Conservation (phyloP, 768 basidiomycete genomes). For the Leccinellum luteum region DNA sequence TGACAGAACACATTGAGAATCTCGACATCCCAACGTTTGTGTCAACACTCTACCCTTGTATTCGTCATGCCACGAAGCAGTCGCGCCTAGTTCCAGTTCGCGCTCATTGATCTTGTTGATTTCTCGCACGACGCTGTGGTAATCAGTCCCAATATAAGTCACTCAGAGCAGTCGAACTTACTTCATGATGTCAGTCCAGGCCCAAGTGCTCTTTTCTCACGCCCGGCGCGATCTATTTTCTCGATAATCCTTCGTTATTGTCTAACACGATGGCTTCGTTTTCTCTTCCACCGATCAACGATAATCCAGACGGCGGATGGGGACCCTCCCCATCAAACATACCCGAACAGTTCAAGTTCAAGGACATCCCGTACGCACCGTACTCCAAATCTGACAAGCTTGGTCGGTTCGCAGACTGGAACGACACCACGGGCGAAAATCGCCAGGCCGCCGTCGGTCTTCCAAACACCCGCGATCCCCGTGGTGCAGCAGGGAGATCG, state of each 20-base stretch:
- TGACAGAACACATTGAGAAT: conserved; percentile 23
- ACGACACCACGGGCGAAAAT: conserved; percentile 66
- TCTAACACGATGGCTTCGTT: conserved; percentile 66
- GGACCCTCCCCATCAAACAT: conserved; percentile 80
- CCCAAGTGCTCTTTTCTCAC: conserved; percentile 22
- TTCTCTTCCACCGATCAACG: conserved; percentile 81
- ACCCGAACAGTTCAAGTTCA: conserved; percentile 93
- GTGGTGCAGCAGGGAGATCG: conserved; percentile 53
- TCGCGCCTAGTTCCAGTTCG: conserved; percentile 76
- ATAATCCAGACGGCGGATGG: conserved; percentile 94
- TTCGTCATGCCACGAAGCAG: conserved; percentile 92
- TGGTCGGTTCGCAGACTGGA: conserved; percentile 97
- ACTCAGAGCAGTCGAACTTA: conserved; percentile 35
- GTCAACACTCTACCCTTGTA: conserved; percentile 61
- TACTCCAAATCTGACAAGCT: conserved; percentile 99
- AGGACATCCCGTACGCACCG: conserved; percentile 97
- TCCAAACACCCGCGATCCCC: conserved; percentile 45
- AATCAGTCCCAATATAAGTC: conserved; percentile 5
- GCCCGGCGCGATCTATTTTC: conserved; percentile 13
- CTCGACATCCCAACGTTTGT: background rate
- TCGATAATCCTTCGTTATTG: conserved; percentile 13
- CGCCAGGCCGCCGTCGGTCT: conserved; percentile 54
- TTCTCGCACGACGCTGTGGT: conserved; percentile 80
- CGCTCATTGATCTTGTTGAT: conserved; percentile 91
- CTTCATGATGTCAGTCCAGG: conserved; percentile 68